Evolutionary conservation across 495 filamentous ascomycete genomes (phyloP).

Genomic region (Penicillium maclennaniae): DNA sequence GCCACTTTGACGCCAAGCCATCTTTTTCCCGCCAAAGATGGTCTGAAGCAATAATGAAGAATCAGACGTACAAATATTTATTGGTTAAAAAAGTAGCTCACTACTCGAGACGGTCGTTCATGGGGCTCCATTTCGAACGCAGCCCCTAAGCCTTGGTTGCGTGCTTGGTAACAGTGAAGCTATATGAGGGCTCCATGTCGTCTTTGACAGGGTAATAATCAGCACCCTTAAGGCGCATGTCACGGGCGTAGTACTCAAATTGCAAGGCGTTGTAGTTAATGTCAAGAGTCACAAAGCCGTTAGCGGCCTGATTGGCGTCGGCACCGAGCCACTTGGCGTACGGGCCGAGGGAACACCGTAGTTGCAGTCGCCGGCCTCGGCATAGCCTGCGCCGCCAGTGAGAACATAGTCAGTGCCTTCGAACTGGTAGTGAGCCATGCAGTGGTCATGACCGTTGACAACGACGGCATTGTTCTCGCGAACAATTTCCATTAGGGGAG

Average conservation of each 20-base stretch:
- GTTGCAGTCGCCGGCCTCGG: constrained; percentile 24
- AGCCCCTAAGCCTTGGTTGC: constrained; percentile 3
- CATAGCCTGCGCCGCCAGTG: constrained; percentile 17
- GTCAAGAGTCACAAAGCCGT: constrained; percentile 25
- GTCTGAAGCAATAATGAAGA: too few species aligned
- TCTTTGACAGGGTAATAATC: constrained; percentile 18
- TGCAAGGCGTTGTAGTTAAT: constrained; percentile 16
- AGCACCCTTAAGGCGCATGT: constrained; percentile 9
- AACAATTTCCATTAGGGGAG: constrained; percentile 17
- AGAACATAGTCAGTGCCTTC: constrained; percentile 21
- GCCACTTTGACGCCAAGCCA: too few species aligned
- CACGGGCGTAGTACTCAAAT: constrained; percentile 24
- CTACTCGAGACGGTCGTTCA: too few species aligned
- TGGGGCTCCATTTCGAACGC: too few species aligned
- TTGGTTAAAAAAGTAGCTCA: too few species aligned
- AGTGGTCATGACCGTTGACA: constrained; percentile 25
- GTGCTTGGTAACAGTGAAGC: constrained; percentile 15
- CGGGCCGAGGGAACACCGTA: constrained; percentile 17
- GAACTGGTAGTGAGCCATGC: constrained; percentile 20
- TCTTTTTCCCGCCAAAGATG: too few species aligned
- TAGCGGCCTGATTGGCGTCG: constrained; percentile 13
- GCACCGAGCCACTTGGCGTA: constrained; percentile 22
- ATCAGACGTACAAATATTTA: too few species aligned
- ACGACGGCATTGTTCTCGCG: constrained; percentile 17
- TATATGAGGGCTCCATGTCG: constrained; percentile 20